phyloP scores from a whole-genome alignment of 2,329 filamentous ascomycete species.

The Pezicula rhizophila region DNA sequence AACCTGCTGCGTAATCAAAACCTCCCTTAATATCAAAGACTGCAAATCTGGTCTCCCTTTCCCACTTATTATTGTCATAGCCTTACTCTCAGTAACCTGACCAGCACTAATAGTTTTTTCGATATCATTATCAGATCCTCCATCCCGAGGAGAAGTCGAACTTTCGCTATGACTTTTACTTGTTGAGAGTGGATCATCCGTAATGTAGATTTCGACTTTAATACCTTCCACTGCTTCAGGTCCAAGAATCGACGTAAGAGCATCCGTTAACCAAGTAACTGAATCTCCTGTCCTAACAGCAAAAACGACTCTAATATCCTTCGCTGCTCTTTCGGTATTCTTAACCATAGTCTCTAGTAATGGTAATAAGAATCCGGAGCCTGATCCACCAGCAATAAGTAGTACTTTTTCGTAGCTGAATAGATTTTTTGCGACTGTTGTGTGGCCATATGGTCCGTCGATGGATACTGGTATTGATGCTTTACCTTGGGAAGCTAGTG shows the following conservation, averaged over 20 bases:
- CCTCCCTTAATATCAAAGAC: not conserved
- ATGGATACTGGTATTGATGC: slow-evolving; percentile 3
- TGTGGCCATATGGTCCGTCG: slow-evolving; percentile 13
- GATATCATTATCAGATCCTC: not conserved
- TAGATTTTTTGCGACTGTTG: not conserved
- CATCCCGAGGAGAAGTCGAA: not conserved
- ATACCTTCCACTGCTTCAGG: not conserved
- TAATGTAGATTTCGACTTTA: slow-evolving; percentile 4
- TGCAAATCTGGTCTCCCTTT: slow-evolving; percentile 5
- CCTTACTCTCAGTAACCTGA: not conserved
- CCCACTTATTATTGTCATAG: not conserved
- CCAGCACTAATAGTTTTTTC: not conserved
- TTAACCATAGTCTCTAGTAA: slow-evolving; percentile 2
- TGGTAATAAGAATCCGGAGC: slow-evolving; percentile 8
- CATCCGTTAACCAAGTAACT: not conserved
- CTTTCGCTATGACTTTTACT: not conserved
- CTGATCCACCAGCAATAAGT: slow-evolving; percentile 9
- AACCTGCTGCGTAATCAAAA: not conserved
- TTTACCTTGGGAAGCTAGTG: not conserved
- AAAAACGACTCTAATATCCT: slow-evolving; percentile 1
- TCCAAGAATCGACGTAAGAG: not conserved
- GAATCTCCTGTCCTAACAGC: not conserved
- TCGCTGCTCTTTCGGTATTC: not conserved
- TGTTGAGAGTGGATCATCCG: not conserved
- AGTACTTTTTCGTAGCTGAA: slow-evolving; percentile 3